These are phyloP conservation scores for Wickerhamiella pararugosa DNA, from an alignment of 1,139 yeast genomes.

Conservation along the genomic window DNA sequence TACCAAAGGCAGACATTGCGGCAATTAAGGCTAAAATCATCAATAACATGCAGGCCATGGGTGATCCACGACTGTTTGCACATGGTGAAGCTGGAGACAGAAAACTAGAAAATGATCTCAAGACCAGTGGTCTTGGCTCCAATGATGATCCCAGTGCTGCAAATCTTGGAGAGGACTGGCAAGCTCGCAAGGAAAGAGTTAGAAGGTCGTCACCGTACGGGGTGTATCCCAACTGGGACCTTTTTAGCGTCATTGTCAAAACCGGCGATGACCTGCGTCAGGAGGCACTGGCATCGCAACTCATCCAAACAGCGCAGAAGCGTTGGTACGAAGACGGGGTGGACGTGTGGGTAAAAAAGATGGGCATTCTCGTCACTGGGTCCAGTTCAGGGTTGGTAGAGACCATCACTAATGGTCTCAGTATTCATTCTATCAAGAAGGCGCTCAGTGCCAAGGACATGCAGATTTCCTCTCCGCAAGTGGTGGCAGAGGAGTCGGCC, in stretches of 20 bases:
- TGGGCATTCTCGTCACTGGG: constrained; percentile 84
- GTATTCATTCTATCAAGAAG: constrained; percentile 86
- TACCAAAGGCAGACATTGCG: constrained; percentile 57
- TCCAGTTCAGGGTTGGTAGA: constrained; percentile 86
- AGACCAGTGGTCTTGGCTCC: constrained; percentile 47
- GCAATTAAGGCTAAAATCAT: constrained; percentile 66
- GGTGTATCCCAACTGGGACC: constrained; percentile 80
- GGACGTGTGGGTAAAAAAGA: constrained; percentile 78
- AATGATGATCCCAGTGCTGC: constrained; percentile 31
- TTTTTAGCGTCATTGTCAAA: constrained; percentile 87
- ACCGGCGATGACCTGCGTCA: constrained; percentile 93
- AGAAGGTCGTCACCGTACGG: constrained; percentile 67
- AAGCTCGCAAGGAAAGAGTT: constrained; percentile 61
- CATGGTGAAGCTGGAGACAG: constrained; percentile 80
- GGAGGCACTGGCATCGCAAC: constrained; percentile 94
- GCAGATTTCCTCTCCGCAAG: constrained; percentile 8
- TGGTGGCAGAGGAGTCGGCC: background rate
- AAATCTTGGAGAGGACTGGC: constrained; percentile 87
- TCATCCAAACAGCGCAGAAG: constrained; percentile 70
- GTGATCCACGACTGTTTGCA: constrained; percentile 36
- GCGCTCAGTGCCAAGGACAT: constrained; percentile 47
- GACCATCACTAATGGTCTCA: constrained; percentile 85
- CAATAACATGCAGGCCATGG: constrained; percentile 78
- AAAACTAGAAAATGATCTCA: constrained; percentile 78
- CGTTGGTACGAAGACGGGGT: constrained; percentile 61